Base-by-base conservation (phyloP, 1,284 basidiomycete genomes). In the Lentinula novae-zelandiae region DNA sequence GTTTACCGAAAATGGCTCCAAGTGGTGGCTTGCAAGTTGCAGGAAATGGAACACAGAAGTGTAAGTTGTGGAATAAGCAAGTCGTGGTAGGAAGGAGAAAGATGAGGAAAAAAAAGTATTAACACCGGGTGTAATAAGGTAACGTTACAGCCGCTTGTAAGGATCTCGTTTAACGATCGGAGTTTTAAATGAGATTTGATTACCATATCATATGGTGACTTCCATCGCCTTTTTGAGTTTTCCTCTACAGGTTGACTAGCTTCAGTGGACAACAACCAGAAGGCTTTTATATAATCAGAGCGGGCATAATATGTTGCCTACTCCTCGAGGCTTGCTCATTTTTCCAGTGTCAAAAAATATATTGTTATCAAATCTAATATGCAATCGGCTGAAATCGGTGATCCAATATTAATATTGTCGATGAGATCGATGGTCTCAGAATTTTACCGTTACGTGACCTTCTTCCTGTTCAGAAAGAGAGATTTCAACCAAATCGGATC, bases 401-500 rank as follows among this genome's bases (percentile, higher is more conserved):
- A 68, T 70, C 63, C 66, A 66, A 42, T 27, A 27, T 27, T 27
- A 27, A 27, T 27, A 27, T 20, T 60, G 53, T 53, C 63, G 67
- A 68, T 68, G 62, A 66, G 66, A 68, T 68, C 66, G 63, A 66
- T 66, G 63, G 59, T 59, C 49, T 39, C 39, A 38, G 2, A 33
- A 27, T 20, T n/a, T 36, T 59, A 27, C 42, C 58, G 10, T 46
- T 46, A 46, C 44, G 44, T 46, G 20, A 46, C 39, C 36, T 8
- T 9, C 36, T 38, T 48, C 46, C n/a, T n/a, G 15, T n/a, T 10
- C 46, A 48, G 15, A 48, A 33, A 9, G 12, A n/a, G 44, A 9
- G n/a, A 46, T 20, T 27, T 3, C 27, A 56, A 22, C 9, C 20
- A 20, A 46, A 48, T 57, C 62, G 62, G 62, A 62, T 62, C 62